Percentiles rank a stretch among this genome's conserved stretches.
These are phyloP conservation scores for Naganishia liquefaciens DNA, from an alignment of 1,284 basidiomycete genomes.

Conservation along the genomic window DNA sequence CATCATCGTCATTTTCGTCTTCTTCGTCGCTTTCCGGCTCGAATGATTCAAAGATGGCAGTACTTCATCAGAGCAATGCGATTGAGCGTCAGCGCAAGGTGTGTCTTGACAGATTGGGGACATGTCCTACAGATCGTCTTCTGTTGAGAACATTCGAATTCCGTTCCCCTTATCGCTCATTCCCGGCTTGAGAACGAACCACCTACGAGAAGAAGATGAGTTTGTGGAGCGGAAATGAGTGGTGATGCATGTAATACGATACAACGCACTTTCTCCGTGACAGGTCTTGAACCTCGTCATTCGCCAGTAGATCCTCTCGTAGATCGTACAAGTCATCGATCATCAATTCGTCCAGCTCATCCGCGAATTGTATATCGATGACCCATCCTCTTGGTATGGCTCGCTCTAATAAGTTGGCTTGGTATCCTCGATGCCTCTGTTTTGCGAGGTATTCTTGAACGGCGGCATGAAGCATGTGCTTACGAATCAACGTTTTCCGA, in stretches of 20 bases:
- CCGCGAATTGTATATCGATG: conserved; percentile 84
- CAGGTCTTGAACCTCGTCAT: conserved; percentile 41
- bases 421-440: conserved; percentile 52
- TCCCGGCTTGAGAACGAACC: conserved; percentile 96
- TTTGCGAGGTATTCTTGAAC: conserved; percentile 75
- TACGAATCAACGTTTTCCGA: conserved; percentile 89
- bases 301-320: conserved; percentile 62
- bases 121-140: conserved; percentile 62
- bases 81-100: background rate
- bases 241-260: background rate
- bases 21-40: conserved; percentile 63
- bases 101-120: background rate
- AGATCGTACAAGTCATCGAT: conserved; percentile 92
- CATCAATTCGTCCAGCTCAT: conserved; percentile 94
- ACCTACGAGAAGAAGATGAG: conserved; percentile 36
- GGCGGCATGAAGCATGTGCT: conserved; percentile 83
- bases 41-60: conserved; percentile 79
- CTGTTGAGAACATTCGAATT: conserved; percentile 83
- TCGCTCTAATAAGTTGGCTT: conserved; percentile 59
- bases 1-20: conserved; percentile 55
- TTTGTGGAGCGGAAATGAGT: background rate
- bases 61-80: conserved; percentile 39
- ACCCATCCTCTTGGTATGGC: conserved; percentile 80
- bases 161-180: conserved; percentile 97
- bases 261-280: conserved; percentile 55